These are phyloP conservation scores for Aspergillus viridinutans DNA, from an alignment of 2,329 filamentous ascomycete species.

Conservation along the genomic window DNA sequence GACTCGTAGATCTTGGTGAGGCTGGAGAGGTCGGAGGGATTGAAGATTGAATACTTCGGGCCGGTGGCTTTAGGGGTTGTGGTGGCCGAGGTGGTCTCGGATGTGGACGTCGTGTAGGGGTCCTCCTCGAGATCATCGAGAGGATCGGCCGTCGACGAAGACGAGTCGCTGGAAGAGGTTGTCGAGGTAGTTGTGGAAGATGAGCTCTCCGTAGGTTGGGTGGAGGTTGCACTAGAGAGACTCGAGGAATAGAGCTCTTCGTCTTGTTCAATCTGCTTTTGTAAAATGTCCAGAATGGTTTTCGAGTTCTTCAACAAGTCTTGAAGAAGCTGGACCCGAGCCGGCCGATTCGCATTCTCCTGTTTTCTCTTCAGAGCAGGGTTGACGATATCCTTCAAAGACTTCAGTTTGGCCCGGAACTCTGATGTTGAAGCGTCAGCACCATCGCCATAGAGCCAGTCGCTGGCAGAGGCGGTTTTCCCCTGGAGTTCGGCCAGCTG, in stretches of 20 bases:
- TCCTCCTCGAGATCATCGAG: slow-evolving; percentile 80
- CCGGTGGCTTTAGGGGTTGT: slow-evolving; percentile 37
- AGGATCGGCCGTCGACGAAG: slow-evolving; percentile 39
- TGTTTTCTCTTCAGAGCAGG: slow-evolving; percentile 72
- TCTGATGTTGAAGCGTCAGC: slow-evolving; percentile 69
- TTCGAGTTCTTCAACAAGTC: slow-evolving; percentile 67
- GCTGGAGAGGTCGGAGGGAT: slow-evolving; percentile 63
- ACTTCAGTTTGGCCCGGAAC: slow-evolving; percentile 71
- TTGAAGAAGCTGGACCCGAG: slow-evolving; percentile 62
- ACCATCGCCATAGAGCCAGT: slow-evolving; percentile 90
- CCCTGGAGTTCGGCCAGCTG: slow-evolving; percentile 65
- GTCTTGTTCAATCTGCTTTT: slow-evolving; percentile 69
- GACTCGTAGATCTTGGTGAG: slow-evolving; percentile 61
- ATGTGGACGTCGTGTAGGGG: slow-evolving; percentile 37
- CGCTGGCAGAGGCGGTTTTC: slow-evolving; percentile 65
- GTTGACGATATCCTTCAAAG: slow-evolving; percentile 70
- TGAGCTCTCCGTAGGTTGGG: slow-evolving; percentile 35
- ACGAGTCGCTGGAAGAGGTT: slow-evolving; percentile 28
- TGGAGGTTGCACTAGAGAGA: slow-evolving; percentile 41
- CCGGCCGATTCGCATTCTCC: slow-evolving; percentile 68
- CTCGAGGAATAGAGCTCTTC: slow-evolving; percentile 56
- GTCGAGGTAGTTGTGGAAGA: slow-evolving; percentile 43
- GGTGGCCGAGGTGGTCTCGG: slow-evolving; percentile 31
- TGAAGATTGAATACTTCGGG: slow-evolving; percentile 65
- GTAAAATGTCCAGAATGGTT: slow-evolving; percentile 66